Base-by-base conservation (phyloP, 768 basidiomycete species). In the Chalciporus pseudorubinellus region DNA sequence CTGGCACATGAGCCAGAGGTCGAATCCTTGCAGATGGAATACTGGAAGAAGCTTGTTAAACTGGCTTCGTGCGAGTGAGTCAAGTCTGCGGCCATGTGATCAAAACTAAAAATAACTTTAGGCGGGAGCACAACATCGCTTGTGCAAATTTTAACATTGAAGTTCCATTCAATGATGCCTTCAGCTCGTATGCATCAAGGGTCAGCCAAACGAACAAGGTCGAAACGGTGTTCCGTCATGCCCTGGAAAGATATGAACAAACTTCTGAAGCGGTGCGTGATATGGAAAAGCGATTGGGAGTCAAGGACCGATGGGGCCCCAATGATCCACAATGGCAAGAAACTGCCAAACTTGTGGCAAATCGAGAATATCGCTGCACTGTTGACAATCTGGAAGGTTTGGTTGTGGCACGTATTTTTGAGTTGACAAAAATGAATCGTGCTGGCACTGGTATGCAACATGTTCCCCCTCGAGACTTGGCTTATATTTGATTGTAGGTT, bases 371-470 rank as follows among this genome's bases (percentile, higher is more conserved):
- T 20, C 51, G 46, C 4, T 5, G 39, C 0, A 48, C 51, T 1
- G 48, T 64, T 11, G 53, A 62, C 28, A 8, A 11, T 21, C 48
- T 64, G 3, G 59, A 62, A 39, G 31, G 47, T 0, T 34, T 62
- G 8, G 34, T 62, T 11, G 51, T 62, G 0, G 34, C 56, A 2
- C 39, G 58, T 3, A 51, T 63, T 1, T 61, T 61, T 22, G 62
- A 61, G 39, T 43, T 65, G 1, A 46, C 54, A 8, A 65, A 63
- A 44, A 57, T 63, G 52, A 63, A 61, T 18, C 42, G 43, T 26
- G 56, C 57, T 2, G 42, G 52, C 2, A 59, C 56, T 12, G 61
- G 63, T 62, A 24, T 13, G 53, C 24, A 4, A 24, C 24, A 7
- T n/a, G n/a, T n/a, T n/a, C n/a, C n/a, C n/a, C n/a, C n/a, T n/a